Evolutionary conservation across 495 filamentous ascomycete genomes (phyloP).

Genomic region (Viridothelium virens): DNA sequence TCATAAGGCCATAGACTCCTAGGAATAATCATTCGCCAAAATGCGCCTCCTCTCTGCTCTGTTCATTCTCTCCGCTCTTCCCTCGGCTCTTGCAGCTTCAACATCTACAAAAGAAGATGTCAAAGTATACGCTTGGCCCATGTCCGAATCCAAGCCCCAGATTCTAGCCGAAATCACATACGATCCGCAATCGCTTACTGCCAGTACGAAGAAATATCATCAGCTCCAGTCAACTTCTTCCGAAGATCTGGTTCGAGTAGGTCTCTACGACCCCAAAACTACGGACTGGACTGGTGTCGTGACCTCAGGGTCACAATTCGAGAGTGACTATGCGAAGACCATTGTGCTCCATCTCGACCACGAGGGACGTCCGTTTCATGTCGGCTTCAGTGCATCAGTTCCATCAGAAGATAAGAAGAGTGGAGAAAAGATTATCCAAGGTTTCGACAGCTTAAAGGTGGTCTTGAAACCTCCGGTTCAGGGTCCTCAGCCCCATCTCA

Average conservation of each 20-base stretch:
- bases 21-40: no score
- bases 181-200: constrained; percentile 26
- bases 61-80: constrained; percentile 9
- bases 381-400: constrained; percentile 29
- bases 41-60: constrained; percentile 12
- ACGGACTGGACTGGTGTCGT: constrained; percentile 33
- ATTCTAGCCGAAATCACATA: constrained; percentile 32
- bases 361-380: constrained; percentile 30
- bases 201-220: constrained; percentile 28
- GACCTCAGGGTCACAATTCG: constrained; percentile 30
- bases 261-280: constrained; percentile 39
- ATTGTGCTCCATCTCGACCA: constrained; percentile 30
- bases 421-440: constrained; percentile 16
- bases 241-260: constrained; percentile 55
- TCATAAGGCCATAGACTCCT: no score
- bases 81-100: constrained; percentile 6
- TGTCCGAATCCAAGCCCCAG: constrained; percentile 23
- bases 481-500: constrained; percentile 52
- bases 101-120: constrained; percentile 12
- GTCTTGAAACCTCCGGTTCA: constrained; percentile 39
- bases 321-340: constrained; percentile 26
- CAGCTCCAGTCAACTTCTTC: constrained; percentile 24
- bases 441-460: constrained; percentile 42
- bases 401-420: neutral
- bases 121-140: constrained; percentile 26